phyloP scores from a whole-genome alignment of 2,329 filamentous ascomycete genomes.

The Biscogniauxia mediterranea region DNA sequence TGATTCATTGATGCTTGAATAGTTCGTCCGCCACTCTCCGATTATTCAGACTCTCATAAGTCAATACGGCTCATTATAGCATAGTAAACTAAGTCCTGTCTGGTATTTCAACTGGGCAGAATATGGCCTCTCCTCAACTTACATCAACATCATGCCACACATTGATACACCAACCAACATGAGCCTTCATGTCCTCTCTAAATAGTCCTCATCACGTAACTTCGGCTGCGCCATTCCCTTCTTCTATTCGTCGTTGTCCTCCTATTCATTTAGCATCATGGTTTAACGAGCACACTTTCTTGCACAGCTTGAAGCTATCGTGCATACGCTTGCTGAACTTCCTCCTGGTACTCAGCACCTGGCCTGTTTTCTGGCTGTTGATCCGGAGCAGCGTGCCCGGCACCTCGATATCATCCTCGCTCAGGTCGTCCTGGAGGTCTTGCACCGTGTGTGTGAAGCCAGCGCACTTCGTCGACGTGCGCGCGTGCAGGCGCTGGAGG shows the following conservation, averaged over 20 bases:
- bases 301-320: not conserved
- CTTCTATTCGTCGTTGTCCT: not conserved
- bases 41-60: no score
- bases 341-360: not conserved
- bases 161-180: no score
- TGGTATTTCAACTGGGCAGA: no score
- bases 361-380: conserved; percentile 10
- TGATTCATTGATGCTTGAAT: no score
- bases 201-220: no score
- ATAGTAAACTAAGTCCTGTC: no score
- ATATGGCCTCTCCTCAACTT: no score
- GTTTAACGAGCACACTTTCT: not conserved
- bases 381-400: conserved; percentile 19
- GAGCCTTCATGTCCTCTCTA: no score
- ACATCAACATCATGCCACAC: no score
- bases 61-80: no score
- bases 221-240: no score
- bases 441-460: conserved; percentile 20
- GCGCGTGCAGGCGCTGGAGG: conserved; percentile 13
- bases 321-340: not conserved
- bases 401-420: conserved; percentile 15
- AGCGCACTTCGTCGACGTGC: conserved; percentile 15
- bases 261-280: not conserved
- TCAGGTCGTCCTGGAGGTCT: conserved; percentile 10
- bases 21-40: no score